Evolutionary conservation across 371 early-diverging fungal species (phyloP), one percentile per base, ranked within the genome.

Genomic region (Circinella minor): DNA sequence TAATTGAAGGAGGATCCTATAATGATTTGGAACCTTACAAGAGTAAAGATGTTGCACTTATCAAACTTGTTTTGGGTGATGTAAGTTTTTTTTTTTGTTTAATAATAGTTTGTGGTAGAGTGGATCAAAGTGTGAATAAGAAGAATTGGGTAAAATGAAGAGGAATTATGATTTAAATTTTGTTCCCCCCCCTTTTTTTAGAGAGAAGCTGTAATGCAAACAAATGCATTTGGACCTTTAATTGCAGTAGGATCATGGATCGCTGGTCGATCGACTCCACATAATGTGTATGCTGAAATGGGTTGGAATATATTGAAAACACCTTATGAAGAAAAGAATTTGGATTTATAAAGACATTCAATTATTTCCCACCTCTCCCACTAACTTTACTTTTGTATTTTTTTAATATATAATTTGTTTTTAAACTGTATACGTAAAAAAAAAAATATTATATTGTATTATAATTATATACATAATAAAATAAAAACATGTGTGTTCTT

Each of bases 141-240:
- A n/a, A n/a, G n/a, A n/a, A n/a, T n/a, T n/a, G n/a, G n/a, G n/a
- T n/a, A n/a, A 11, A 47, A 47, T 15, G 9, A 15, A 47, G 11
- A 11, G 47, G 0, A 55, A 11, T 15, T 4, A 39, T 20, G 15
- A 51, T 3, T 37, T 61, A 6, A n/a, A n/a, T n/a, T n/a, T n/a
- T n/a, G n/a, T n/a, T n/a, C n/a, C n/a, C n/a, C n/a, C n/a, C n/a
- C n/a, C n/a, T n/a, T n/a, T n/a, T n/a, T n/a, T n/a, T 18, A 82
- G 83, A 83, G 75, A 72, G 77, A 79, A 47, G 79, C 79, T 27
- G 73, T 80, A 3, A 74, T 75, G 67, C 83, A 80, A 62, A 81
- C 83, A 11, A 74, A 81, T 65, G 49, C 72, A 3, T 68, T 77
- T 39, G 81, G 79, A 10, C 79, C 79, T 36, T 54, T 79, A 18